Evolutionary conservation across 768 basidiomycete species (phyloP), one percentile per base, ranked within the genome.

Genomic region (Mycena pura): DNA sequence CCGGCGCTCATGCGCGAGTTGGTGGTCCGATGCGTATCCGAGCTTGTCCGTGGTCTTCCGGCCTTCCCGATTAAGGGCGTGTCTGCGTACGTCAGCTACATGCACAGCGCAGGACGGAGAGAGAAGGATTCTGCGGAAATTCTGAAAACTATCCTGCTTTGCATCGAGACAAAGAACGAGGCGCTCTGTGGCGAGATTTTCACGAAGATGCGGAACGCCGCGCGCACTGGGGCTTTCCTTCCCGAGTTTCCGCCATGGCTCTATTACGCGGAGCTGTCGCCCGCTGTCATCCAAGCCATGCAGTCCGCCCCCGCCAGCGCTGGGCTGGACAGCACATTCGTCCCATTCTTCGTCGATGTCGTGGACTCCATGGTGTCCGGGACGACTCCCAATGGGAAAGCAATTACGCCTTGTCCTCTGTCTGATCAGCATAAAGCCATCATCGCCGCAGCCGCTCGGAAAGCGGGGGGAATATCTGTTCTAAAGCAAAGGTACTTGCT

Each of bases 21-120:
- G 10, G 22, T 55, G n/a, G 34, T 22, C 5, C 40, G 60, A 52
- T 44, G 53, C 19, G 48, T 57, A 11, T 9, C 46, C 1, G 58
- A 60, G 21, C 54, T 15, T 9, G 63, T 29, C n/a, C 36, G 45
- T 29, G 25, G 11, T 32, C 51, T 53, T 31, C 34, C 34, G 0
- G 34, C 63, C 15, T 65, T 65, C n/a, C 63, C 59, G 11, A 49
- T 48, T 5, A 52, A 52, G 24, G n/a, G n/a, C n/a, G n/a, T n/a
- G n/a, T n/a, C n/a, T n/a, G n/a, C n/a, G n/a, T n/a, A n/a, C n/a
- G n/a, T n/a, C n/a, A n/a, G n/a, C n/a, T n/a, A n/a, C n/a, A 48
- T 48, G 29, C 46, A 31, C n/a, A 21, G 34, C 29, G 29, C 46
- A 6, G 25, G 11, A 5, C 29, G 25, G 11, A n/a, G n/a, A 4